A percentile compares a stretch with the other conserved stretches of the same genome.
Conservation (phyloP, 495 filamentous ascomycete genomes). For the Evansstolkia leycettana region DNA sequence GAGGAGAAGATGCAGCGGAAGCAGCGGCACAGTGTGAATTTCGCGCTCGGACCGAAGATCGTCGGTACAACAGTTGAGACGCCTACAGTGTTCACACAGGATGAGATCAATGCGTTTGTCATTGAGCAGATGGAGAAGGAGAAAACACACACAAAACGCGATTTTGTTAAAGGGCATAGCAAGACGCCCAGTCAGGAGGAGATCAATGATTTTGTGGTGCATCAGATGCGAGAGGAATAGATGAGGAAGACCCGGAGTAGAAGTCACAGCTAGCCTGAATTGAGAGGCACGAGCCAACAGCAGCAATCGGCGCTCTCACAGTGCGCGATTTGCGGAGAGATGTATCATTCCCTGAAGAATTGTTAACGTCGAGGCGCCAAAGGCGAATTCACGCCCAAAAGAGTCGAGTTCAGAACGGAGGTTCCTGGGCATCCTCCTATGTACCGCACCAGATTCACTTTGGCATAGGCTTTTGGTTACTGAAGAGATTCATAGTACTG, state of each 20-base stretch:
- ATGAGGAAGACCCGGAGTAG: constrained; percentile 8
- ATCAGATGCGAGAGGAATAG: constrained; percentile 18
- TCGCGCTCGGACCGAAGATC: not conserved
- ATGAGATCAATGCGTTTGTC: constrained; percentile 19
- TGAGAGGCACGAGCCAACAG: constrained; percentile 1
- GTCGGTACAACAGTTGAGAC: not conserved
- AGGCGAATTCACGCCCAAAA: constrained; percentile 12
- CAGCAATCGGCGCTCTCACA: constrained; percentile 1
- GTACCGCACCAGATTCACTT: constrained; percentile 13
- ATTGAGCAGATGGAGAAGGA: constrained; percentile 12
- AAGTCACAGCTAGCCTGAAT: constrained; percentile 15
- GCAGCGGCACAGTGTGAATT: not conserved
- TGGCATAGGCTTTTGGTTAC: constrained; percentile 4
- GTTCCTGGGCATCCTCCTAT: constrained; percentile 12
- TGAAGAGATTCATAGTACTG: too few species aligned
- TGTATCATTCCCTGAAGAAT: constrained; percentile 8
- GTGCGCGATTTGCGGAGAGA: constrained; percentile 15
- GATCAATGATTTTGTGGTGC: constrained; percentile 21
- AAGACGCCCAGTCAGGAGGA: constrained; percentile 20
- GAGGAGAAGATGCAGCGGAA: constrained; percentile 5
- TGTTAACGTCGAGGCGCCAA: constrained; percentile 16
- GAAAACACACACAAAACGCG: constrained; percentile 1
- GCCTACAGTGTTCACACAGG: constrained; percentile 6
- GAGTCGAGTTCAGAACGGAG: constrained; percentile 11
- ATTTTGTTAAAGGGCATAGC: constrained; percentile 6